Conservation (phyloP, 1,139 yeast genomes). For the Meyerozyma sp. region DNA sequence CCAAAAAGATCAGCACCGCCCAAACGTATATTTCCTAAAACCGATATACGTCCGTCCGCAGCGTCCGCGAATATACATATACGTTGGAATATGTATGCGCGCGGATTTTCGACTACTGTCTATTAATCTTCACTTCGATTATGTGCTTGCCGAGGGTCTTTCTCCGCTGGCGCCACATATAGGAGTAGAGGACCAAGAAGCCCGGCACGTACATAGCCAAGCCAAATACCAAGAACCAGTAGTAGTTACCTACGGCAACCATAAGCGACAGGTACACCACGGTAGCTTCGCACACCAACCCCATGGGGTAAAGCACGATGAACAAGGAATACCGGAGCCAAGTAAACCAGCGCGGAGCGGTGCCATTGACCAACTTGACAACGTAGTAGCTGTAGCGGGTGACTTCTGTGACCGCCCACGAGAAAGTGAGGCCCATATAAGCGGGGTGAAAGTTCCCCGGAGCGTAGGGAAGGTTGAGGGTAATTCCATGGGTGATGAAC, state of each 20-base stretch:
- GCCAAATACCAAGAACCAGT: conserved; percentile 24
- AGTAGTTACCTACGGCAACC: conserved; percentile 10
- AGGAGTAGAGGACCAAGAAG: conserved; percentile 22
- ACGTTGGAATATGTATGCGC: too few relatives aligned
- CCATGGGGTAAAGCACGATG: conserved; percentile 30
- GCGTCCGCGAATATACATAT: too few relatives aligned
- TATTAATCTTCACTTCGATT: too few relatives aligned
- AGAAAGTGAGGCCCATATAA: conserved; percentile 22
- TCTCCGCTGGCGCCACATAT: conserved; percentile 29
- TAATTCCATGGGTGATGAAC: conserved; percentile 27
- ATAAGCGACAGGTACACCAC: conserved; percentile 24
- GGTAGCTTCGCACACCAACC: conserved; percentile 25
- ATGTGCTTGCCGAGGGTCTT: conserved; percentile 7
- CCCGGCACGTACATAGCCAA: conserved; percentile 30
- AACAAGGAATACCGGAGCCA: conserved; percentile 34
- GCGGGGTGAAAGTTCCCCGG: conserved; percentile 27
- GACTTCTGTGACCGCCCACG: conserved; percentile 33
- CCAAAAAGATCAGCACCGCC: too few relatives aligned
- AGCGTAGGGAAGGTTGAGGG: conserved; percentile 24
- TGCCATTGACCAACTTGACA: conserved; percentile 10
- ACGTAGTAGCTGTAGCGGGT: conserved; percentile 27
- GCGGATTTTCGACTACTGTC: too few relatives aligned
- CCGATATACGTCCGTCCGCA: too few relatives aligned
- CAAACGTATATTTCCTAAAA: too few relatives aligned
- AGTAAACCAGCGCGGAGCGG: conserved; percentile 16